These are phyloP conservation scores for Grosmannia huntii DNA, from an alignment of 2,329 filamentous ascomycete species.

Conservation along the genomic window DNA sequence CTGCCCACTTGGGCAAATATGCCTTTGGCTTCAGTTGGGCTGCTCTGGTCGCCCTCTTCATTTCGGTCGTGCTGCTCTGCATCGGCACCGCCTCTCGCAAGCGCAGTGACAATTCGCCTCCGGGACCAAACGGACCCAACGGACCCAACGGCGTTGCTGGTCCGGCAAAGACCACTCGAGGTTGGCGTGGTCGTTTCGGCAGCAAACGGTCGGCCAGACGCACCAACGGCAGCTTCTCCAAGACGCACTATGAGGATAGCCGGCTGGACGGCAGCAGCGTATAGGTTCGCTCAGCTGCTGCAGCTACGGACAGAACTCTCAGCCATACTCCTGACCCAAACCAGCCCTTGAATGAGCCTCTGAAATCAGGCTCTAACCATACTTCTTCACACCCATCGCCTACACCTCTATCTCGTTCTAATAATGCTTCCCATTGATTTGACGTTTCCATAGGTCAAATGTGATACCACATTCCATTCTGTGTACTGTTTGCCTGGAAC, in stretches of 20 bases:
- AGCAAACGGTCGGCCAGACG: neutral
- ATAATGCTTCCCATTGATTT: too few relatives aligned
- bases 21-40: constrained; percentile 71
- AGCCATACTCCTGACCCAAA: neutral
- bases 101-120: neutral
- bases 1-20: constrained; percentile 50
- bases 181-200: neutral
- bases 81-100: constrained; percentile 33
- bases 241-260: constrained; percentile 11
- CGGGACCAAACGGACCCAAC: neutral
- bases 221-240: constrained; percentile 10
- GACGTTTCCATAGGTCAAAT: too few relatives aligned
- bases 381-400: too few relatives aligned
- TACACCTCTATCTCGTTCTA: too few relatives aligned
- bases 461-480: too few relatives aligned
- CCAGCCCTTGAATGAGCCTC: too few relatives aligned
- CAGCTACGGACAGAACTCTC: neutral
- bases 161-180: neutral
- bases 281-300: neutral
- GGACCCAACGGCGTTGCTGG: neutral
- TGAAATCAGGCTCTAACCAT: too few relatives aligned
- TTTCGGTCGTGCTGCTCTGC: constrained; percentile 57
- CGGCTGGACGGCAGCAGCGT: neutral
- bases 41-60: constrained; percentile 50
- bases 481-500: too few relatives aligned